Evolutionary conservation across 176 grass and related monocot species (phyloP), one percentile per base, ranked within the genome.

Genomic region (Phoenix dactylifera): DNA sequence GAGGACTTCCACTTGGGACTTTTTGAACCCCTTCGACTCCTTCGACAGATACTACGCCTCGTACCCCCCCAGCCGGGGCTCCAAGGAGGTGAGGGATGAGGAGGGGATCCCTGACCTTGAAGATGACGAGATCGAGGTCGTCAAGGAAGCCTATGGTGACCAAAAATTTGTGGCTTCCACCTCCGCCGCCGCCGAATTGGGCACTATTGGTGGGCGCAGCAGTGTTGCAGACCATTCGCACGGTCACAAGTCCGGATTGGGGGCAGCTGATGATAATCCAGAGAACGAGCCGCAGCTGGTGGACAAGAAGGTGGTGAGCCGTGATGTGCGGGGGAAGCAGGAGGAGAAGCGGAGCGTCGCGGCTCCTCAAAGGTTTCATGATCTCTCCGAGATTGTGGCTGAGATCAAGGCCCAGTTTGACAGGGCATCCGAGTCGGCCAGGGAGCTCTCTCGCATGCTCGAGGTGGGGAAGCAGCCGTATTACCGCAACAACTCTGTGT

Each of bases 41-140:
- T 85, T 78, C 66, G 70, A 89, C 44, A 65, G 66, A 22, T 85
- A 78, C 70, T 73, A 70, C 10, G 26, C 30, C 48, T 51, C 52
- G 57, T 85, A 88, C 67, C 85, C 81, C 32, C 87, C 87, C 19
- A 97, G 93, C 75, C 62, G 84, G 17, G 92, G 81, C 73, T 97
- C 87, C n/a, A 68, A 54, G 24, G 87, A 97, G 78, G 81, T 91
- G 78, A 74, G 93, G 74, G 87, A 92, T 57, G 87, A 88, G 82
- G 93, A 97, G 77, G 93, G 93, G 14, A 92, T 97, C 64, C 93
- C 93, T 4, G 93, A 92, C 6, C 80, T 97, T 6, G 93, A 98
- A 57, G 84, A 80, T 15, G 87, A 78, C 50, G 76, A 79, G 7
- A 72, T 77, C n/a, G 58, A 80, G 22, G 73, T 63, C 3, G 29